Evolutionary conservation across 1,284 basidiomycete genomes (phyloP), one percentile per base, ranked within the genome.

Genomic region (Sanghuangporus baumii): DNA sequence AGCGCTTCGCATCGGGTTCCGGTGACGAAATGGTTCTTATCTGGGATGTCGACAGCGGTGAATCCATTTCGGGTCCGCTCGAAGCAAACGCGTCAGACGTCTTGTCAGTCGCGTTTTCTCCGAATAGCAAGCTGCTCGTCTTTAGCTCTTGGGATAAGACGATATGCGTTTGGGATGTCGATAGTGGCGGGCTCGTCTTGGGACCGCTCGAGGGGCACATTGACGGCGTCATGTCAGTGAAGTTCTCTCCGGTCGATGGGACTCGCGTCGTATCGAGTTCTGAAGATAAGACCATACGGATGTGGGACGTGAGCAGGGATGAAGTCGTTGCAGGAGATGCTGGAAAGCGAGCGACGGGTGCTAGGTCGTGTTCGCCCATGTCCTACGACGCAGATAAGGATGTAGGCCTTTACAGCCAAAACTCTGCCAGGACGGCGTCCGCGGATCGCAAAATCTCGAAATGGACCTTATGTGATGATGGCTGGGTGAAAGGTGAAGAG

Each of bases 51-150:
- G 43, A 7, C 4, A 54, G 12, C 43, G 43, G 43, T 18, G 16
- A 46, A 18, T 12, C 14, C 43, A 46, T 46, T 14, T 46, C 43
- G 43, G 20, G 26, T 31, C 26, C n/a, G 6, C 14, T n/a, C 43
- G 5, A 46, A 16, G 43, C 16, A 46, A 6, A n/a, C 43, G 5
- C 6, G 7, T 16, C 7, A 20, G 2, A 1, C 16, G 55, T 66
- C 4, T 38, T 16, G 6, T 64, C 51, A 11, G 46, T 66, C n/a
- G 37, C 48, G 26, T 59, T 34, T 34, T 59, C 57, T 51, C 57
- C 46, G 7, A 46, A 59, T 31, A 46, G 57, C 16, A 46, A 18
- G 14, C 11, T 11, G 26, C 7, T 20, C 18, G 6, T 16, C 23
- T 18, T 16, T 36, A 6, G 36, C 40, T 55, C 34, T 12, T 2